Base-by-base conservation (phyloP, 371 early-diverging fungal genomes). In the Chytridiales sp. region DNA sequence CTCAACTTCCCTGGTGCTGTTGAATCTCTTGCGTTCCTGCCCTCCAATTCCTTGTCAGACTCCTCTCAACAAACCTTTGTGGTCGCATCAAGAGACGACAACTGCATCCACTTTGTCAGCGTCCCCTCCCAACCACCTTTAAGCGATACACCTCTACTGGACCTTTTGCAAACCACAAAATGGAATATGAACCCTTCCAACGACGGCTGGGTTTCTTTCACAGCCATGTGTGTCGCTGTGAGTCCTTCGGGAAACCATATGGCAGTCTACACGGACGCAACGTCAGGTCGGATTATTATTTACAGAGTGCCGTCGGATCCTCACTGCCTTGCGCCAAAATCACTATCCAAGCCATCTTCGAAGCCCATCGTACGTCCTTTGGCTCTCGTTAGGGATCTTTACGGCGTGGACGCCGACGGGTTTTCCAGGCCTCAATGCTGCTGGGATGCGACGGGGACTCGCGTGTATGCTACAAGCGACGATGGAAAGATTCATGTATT, bases 141-240 rank as follows among this genome's bases (percentile, higher is more conserved):
- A 38, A 51, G n/a, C 4, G 4, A 24, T 9, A 17, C 5, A 11
- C 41, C 6, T 19, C 24, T 0, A 41, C 36, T 1, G 34, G 17
- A 2, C 34, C 47, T 0, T n/a, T n/a, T n/a, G n/a, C n/a, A n/a
- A n/a, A 31, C 17, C 13, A 21, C 13, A 2, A 24, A 29, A 13
- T 22, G 9, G n/a, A 89, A 89, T 58, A 85, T 90, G 86, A 92
- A 92, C 63, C 65, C 77, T 38, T 87, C 87, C 69, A 83, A 82
- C 21, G 92, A 92, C 64, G 81, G 85, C 59, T 89, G 89, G 88
- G 85, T 92, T 9, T 88, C 89, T 0, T 92, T 90, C 62, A 87
- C 87, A 1, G 84, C 90, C 15, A 77, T 85, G 75, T 82, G 85
- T 64, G 60, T 92, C 30, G 71, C 81, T 2, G 1, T 69, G 73